Percentiles rank a stretch among this genome's conserved stretches.
These are phyloP conservation scores for Aspergillus neoniger DNA, from an alignment of 2,329 filamentous ascomycete genomes.

Conservation along the genomic window DNA sequence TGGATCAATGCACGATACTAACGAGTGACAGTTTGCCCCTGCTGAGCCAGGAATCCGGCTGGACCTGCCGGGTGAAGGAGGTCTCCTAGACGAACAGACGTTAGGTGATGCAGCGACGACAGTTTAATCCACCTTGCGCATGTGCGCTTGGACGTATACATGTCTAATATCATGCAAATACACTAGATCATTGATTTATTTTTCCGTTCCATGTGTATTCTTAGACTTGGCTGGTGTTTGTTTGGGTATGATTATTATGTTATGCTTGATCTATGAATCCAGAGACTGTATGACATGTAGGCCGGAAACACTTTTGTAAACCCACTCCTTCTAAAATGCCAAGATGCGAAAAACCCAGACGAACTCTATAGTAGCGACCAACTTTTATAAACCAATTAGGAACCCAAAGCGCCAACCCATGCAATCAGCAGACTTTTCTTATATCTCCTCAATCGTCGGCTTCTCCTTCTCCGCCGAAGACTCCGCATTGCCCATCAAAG, in stretches of 20 bases:
- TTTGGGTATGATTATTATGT: constrained; percentile 13
- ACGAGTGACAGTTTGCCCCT: constrained; percentile 70
- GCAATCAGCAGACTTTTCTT: constrained; percentile 8
- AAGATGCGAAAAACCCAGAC: not conserved
- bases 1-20: constrained; percentile 20
- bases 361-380: not conserved
- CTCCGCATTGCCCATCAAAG: constrained; percentile 39
- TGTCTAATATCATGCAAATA: constrained; percentile 29
- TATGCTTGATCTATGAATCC: not conserved
- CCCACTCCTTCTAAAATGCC: not conserved
- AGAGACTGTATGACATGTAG: not conserved
- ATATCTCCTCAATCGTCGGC: constrained; percentile 42
- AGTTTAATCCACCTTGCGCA: constrained; percentile 21
- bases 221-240: constrained; percentile 12
- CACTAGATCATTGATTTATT: constrained; percentile 21
- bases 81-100: constrained; percentile 52
- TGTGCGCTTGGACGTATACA: constrained; percentile 27
- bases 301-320: not conserved
- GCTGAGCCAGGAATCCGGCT: constrained; percentile 77
- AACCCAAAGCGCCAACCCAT: constrained; percentile 18
- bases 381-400: not conserved
- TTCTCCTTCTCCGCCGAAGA: constrained; percentile 28
- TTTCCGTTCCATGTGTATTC: constrained; percentile 11
- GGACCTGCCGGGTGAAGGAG: constrained; percentile 84
- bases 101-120: constrained; percentile 18